Percentiles rank a stretch among this genome's conserved stretches.
These are phyloP conservation scores for Mycena sp. DNA, from an alignment of 1,284 basidiomycete species.

Conservation along the genomic window DNA sequence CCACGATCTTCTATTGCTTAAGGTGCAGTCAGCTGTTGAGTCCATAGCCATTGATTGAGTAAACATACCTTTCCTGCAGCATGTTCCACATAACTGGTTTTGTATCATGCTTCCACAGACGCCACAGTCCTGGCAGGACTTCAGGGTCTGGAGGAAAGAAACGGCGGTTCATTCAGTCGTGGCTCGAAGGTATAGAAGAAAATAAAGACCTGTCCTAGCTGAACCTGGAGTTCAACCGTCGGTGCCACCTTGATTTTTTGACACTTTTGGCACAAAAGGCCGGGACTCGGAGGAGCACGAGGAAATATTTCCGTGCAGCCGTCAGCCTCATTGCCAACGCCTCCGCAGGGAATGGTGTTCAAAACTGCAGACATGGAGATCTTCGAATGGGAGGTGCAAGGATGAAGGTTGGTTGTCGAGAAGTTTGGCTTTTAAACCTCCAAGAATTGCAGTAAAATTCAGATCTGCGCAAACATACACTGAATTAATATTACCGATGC, in stretches of 20 bases:
- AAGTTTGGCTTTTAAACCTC: no score
- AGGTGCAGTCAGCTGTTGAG: no score
- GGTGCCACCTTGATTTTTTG: background rate
- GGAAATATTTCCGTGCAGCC: constrained; percentile 3
- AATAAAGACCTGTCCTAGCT: background rate
- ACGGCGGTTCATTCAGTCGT: no score
- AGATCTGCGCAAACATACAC: no score
- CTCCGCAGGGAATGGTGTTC: background rate
- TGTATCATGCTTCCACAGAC: background rate
- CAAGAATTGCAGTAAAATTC: no score
- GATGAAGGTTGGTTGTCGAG: no score
- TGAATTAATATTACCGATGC: no score
- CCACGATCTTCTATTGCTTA: no score
- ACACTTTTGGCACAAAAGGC: background rate
- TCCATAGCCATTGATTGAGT: no score
- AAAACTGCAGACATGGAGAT: background rate
- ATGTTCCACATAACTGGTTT: background rate
- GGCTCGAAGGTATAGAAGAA: background rate
- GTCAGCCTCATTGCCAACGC: background rate
- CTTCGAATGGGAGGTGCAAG: no score
- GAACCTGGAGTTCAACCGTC: background rate
- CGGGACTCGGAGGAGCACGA: background rate
- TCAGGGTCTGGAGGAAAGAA: background rate
- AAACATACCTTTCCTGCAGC: background rate
- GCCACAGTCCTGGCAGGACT: constrained; percentile 4